phyloP scores from a whole-genome alignment of 2,329 filamentous ascomycete genomes.

The Fusarium sp. region DNA sequence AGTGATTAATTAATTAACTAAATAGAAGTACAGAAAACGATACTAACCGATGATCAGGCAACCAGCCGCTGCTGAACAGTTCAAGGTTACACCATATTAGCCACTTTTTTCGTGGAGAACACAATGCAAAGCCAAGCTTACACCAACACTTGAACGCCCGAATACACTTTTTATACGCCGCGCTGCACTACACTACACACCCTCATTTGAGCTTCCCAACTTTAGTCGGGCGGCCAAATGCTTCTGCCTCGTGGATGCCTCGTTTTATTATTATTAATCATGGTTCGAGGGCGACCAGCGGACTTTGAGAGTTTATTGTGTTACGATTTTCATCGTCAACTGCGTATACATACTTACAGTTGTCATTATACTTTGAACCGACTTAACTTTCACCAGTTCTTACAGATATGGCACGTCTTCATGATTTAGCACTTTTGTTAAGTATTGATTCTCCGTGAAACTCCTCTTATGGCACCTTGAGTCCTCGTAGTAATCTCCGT shows the following conservation, averaged over 20 bases:
- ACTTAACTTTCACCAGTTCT: too few species aligned
- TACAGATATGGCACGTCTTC: too few species aligned
- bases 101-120: neutral
- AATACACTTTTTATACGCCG: neutral
- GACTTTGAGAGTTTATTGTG: neutral
- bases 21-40: conserved; percentile 4
- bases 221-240: conserved; percentile 17
- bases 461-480: too few species aligned
- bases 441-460: too few species aligned
- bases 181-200: conserved; percentile 4
- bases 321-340: too few species aligned
- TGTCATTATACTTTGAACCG: too few species aligned
- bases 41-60: conserved; percentile 18
- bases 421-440: too few species aligned
- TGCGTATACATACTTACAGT: too few species aligned
- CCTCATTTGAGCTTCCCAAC: conserved; percentile 18
- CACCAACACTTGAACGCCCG: neutral
- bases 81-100: conserved; percentile 18
- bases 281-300: neutral
- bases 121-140: conserved; percentile 5
- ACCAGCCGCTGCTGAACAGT: conserved; percentile 13
- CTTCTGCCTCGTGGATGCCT: conserved; percentile 26
- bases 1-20: neutral
- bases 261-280: neutral
- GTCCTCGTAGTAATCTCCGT: too few species aligned